phyloP scores from a whole-genome alignment of 495 filamentous ascomycete species.

The Lepidopterella palustris region DNA sequence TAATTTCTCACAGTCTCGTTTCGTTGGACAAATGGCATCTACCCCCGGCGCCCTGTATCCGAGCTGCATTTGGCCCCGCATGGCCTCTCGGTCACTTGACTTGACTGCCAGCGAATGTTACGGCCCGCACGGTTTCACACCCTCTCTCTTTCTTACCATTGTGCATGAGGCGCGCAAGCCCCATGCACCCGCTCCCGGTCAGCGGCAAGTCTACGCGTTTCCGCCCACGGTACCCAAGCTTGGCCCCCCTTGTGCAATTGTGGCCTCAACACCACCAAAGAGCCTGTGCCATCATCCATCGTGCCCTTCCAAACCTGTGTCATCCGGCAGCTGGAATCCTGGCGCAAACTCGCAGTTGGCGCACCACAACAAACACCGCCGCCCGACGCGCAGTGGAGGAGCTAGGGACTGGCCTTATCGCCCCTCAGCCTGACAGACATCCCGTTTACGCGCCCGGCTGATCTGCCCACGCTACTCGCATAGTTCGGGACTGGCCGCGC shows the following conservation, averaged over 20 bases:
- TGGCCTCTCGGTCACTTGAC: constrained; percentile 65
- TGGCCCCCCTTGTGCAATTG: background rate
- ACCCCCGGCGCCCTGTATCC: constrained; percentile 13
- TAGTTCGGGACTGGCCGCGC: constrained; percentile 28
- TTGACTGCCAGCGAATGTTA: constrained; percentile 30
- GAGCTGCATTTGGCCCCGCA: constrained; percentile 46
- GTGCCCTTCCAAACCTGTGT: background rate
- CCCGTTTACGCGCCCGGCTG: constrained; percentile 30
- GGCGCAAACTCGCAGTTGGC: no score
- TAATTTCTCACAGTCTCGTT: constrained; percentile 19
- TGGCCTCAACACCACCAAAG: constrained; percentile 5
- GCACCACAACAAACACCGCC: background rate
- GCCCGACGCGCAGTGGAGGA: background rate
- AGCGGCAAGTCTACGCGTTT: constrained; percentile 28
- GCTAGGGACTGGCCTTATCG: constrained; percentile 21
- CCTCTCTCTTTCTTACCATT: constrained; percentile 36
- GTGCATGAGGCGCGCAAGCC: constrained; percentile 30
- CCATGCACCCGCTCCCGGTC: constrained; percentile 21
- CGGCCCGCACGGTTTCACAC: constrained; percentile 21
- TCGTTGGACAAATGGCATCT: constrained; percentile 19
- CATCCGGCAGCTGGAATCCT: background rate
- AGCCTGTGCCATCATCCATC: background rate
- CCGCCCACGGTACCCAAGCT: constrained; percentile 7
- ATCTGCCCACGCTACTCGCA: constrained; percentile 23
- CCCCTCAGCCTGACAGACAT: constrained; percentile 14